phyloP scores from a whole-genome alignment of 75 land plant species.

The Azolla pinnata region DNA sequence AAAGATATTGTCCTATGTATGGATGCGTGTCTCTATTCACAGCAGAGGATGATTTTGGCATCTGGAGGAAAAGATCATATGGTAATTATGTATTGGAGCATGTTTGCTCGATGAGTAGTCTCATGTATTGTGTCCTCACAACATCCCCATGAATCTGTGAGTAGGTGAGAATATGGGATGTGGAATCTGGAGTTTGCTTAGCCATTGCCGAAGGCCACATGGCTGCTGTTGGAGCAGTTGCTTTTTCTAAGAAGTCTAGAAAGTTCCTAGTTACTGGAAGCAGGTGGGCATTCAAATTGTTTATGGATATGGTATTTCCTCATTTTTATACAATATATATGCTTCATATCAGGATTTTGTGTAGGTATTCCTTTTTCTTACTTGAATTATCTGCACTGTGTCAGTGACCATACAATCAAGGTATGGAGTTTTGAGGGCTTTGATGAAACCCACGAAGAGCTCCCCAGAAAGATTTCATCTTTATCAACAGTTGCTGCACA shows the following conservation, averaged over 20 bases:
- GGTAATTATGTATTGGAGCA: constrained; percentile 10
- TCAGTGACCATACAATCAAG: constrained; percentile 81
- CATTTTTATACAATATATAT: too few species aligned
- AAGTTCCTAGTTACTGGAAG: constrained; percentile 89
- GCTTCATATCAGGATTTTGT: too few species aligned
- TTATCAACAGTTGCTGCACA: constrained; percentile 75
- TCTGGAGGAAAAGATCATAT: constrained; percentile 44
- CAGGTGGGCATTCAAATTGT: constrained; percentile 28
- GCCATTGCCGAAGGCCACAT: constrained; percentile 77
- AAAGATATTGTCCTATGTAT: constrained; percentile 72
- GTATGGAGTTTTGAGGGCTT: constrained; percentile 61
- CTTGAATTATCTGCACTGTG: constrained; percentile 3
- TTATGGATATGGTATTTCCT: too few species aligned
- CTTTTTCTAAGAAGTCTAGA: constrained; percentile 61
- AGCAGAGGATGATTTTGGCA: constrained; percentile 19
- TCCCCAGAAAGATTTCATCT: constrained; percentile 36
- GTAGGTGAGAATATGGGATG: constrained; percentile 89
- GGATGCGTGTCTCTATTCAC: constrained; percentile 38
- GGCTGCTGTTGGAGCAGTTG: constrained; percentile 77
- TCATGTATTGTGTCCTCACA: too few species aligned
- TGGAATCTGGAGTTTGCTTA: constrained; percentile 42
- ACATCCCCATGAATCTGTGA: background rate
- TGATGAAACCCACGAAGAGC: constrained; percentile 14
- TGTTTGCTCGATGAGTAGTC: background rate
- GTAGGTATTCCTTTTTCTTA: background rate